Evolutionary conservation across 257 asterid genomes (phyloP), one percentile per base, ranked within the genome.

Genomic region (Rauvolfia tetraphylla): DNA sequence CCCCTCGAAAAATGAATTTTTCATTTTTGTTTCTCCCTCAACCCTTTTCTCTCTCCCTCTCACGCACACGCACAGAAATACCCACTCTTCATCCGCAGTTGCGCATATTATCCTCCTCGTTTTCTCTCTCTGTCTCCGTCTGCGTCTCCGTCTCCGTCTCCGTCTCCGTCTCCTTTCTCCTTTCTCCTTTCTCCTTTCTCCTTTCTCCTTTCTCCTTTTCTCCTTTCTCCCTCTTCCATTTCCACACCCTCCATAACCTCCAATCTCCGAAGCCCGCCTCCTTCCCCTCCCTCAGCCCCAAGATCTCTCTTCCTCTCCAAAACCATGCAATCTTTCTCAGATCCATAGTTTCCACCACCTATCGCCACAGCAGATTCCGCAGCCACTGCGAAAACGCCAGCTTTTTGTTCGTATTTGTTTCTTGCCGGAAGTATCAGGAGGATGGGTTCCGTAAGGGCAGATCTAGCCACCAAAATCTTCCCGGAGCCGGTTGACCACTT

Each of bases 401-500:
- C 76, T 71, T 15, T 36, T 12, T 23, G 22, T 59, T 20, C 13
- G 6, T 29, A 53, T 29, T 13, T 29, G 4, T 59, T 46, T 7
- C 72, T 31, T 38, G 22, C 18, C 14, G 36, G 27, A 34, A 14
- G 1, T 38, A 23, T 17, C 39, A 22, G 22, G 73, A 68, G 63
- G n/a, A 83, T 90, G 91, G 82, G 74, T 74, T 86, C 91, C 17
- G 56, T 82, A 34, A 78, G 80, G 70, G 78, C 84, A 85, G 97
- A 92, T 90, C 95, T 86, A 84, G 66, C 86, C 75, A 11, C 85
- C 41, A 80, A 57, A 76, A 78, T 83, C 79, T 78, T 78, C 59
- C 90, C 90, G 1, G 90, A 90, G 38, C 91, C 90, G 46, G 74
- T 86, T 71, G 98, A 92, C 87, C 92, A 87, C 74, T 88, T 92